Conservation (phyloP, 768 basidiomycete species). For the Baorangia bicolor region DNA sequence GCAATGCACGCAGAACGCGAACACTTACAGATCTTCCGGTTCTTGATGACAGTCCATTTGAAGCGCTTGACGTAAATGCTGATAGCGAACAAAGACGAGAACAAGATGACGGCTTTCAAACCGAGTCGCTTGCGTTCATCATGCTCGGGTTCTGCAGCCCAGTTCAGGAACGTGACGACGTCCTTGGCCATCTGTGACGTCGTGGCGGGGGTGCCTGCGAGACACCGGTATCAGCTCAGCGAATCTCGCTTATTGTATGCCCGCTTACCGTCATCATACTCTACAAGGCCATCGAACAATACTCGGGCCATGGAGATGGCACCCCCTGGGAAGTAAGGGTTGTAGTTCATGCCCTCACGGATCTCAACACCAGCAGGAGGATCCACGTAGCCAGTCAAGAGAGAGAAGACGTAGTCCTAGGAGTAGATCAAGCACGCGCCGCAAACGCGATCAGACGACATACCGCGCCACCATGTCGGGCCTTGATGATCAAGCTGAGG, state of each 20-base stretch:
- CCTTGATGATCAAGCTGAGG: constrained; percentile 95
- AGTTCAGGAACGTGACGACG: constrained; percentile 90
- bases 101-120: constrained; percentile 91
- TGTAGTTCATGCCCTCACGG: constrained; percentile 98
- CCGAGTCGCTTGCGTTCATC: constrained; percentile 98
- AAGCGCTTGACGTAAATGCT: constrained; percentile 91
- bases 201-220: constrained; percentile 87
- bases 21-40: constrained; percentile 82
- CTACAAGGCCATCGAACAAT: constrained; percentile 92
- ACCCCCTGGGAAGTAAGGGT: constrained; percentile 98
- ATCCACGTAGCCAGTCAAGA: constrained; percentile 95
- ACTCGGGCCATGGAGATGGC: constrained; percentile 98
- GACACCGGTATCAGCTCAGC: constrained; percentile 8
- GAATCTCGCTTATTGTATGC: neutral
- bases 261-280: constrained; percentile 86
- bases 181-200: constrained; percentile 99
- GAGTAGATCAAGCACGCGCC: constrained; percentile 2
- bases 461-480: constrained; percentile 94
- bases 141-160: constrained; percentile 98
- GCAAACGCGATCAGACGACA: constrained; percentile 33
- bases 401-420: constrained; percentile 95
- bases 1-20: neutral
- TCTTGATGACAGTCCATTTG: constrained; percentile 93
- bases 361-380: constrained; percentile 94
- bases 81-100: constrained; percentile 78